phyloP scores from a whole-genome alignment of 2,329 filamentous ascomycete genomes.

The Aspergillus sp. region DNA sequence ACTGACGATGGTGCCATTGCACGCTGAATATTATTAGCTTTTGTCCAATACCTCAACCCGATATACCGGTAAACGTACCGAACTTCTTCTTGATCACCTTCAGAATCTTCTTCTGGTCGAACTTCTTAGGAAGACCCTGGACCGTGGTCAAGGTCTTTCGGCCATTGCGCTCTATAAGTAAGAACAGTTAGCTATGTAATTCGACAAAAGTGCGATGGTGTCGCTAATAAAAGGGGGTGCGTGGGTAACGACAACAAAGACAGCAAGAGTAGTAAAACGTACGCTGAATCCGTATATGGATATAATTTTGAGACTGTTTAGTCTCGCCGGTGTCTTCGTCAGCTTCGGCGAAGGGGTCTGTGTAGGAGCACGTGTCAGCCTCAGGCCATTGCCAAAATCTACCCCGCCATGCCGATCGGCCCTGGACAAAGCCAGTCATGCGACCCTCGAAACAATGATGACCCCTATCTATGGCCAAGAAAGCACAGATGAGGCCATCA shows the following conservation, averaged over 20 bases:
- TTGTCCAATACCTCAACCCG: neutral
- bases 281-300: slow-evolving; percentile 99
- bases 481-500: too few species aligned
- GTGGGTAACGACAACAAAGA: neutral
- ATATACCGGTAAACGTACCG: slow-evolving; percentile 50
- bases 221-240: too few species aligned
- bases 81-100: slow-evolving; percentile 99
- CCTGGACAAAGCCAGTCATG: too few species aligned
- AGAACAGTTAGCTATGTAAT: slow-evolving; percentile 17
- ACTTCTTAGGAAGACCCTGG: slow-evolving; percentile 97
- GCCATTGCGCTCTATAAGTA: slow-evolving; percentile 89
- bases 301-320: slow-evolving; percentile 95
- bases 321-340: slow-evolving; percentile 97
- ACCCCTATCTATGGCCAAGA: neutral
- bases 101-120: slow-evolving; percentile 99
- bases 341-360: slow-evolving; percentile 99
- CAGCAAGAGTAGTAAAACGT: slow-evolving; percentile 40
- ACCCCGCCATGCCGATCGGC: slow-evolving; percentile 27
- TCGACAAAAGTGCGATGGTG: neutral
- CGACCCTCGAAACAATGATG: too few species aligned
- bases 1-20: slow-evolving; percentile 99
- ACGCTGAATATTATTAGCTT: slow-evolving; percentile 55
- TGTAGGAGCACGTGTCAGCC: slow-evolving; percentile 28
- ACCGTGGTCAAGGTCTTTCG: slow-evolving; percentile 99
- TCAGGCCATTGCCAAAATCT: slow-evolving; percentile 24